Conservation (phyloP, 1,139 yeast species). For the Arxiozyma heterogenica region DNA sequence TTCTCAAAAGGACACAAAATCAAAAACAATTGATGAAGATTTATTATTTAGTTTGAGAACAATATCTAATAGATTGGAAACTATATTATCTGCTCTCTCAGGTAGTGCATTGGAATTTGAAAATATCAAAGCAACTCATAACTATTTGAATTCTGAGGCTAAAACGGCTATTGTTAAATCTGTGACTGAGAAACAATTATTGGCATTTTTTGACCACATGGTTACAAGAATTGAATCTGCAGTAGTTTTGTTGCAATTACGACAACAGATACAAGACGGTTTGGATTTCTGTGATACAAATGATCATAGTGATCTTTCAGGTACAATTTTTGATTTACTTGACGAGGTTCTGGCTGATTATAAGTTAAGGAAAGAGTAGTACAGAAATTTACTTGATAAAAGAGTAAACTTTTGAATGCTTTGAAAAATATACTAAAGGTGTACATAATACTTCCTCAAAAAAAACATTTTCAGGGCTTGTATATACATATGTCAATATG, state of each 20-base stretch:
- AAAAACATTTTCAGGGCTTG: background rate
- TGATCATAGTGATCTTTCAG: constrained; percentile 9
- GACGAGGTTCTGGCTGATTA: constrained; percentile 9
- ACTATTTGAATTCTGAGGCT: constrained; percentile 14
- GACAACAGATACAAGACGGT: constrained; percentile 21
- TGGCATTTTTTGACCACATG: constrained; percentile 26
- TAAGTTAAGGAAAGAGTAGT: background rate
- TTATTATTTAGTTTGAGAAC: constrained; percentile 20
- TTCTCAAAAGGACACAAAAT: constrained; percentile 20
- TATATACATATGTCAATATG: too few relatives aligned
- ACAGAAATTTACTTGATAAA: background rate
- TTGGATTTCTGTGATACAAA: constrained; percentile 13
- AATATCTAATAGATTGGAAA: constrained; percentile 14
- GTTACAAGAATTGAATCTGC: constrained; percentile 28
- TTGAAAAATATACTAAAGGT: background rate
- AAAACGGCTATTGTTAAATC: constrained; percentile 14
- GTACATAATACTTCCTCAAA: background rate
- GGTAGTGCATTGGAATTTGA: constrained; percentile 14
- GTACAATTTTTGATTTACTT: constrained; percentile 19
- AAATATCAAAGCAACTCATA: constrained; percentile 6
- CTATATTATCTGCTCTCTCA: constrained; percentile 8
- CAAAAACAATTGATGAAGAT: constrained; percentile 20
- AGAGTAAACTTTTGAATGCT: background rate
- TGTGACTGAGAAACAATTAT: constrained; percentile 20
- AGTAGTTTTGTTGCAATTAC: constrained; percentile 22